These are phyloP conservation scores for Zoysia pacifica DNA, from an alignment of 176 grass and related monocot genomes.

Conservation along the genomic window DNA sequence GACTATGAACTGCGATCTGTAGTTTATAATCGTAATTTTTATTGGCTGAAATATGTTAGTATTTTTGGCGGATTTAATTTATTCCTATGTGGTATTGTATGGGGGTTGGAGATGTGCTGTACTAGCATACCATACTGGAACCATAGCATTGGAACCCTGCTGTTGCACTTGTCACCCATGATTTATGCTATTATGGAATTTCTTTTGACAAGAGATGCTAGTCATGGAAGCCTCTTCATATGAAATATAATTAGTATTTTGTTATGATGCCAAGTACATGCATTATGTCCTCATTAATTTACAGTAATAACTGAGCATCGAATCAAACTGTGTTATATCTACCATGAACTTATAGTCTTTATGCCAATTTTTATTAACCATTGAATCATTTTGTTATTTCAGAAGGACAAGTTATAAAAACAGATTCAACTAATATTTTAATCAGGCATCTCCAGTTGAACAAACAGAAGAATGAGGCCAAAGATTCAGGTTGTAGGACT, in stretches of 20 bases:
- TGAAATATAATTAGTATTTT: not conserved
- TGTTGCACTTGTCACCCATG: not conserved
- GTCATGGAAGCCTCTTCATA: not conserved
- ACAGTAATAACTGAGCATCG: not conserved
- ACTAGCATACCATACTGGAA: not conserved
- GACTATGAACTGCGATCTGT: no score
- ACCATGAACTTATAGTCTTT: slow-evolving; percentile 8
- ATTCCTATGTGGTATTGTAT: not conserved
- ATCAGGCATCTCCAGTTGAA: slow-evolving; percentile 92
- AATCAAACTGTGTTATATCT: not conserved
- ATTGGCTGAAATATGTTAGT: not conserved
- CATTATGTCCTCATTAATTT: not conserved
- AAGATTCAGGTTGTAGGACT: slow-evolving; percentile 52
- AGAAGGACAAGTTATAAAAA: slow-evolving; percentile 88
- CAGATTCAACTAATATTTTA: slow-evolving; percentile 87
- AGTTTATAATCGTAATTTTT: not conserved
- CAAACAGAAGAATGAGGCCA: slow-evolving; percentile 73
- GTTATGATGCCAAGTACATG: not conserved
- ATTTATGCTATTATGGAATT: not conserved
- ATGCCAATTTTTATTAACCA: slow-evolving; percentile 14
- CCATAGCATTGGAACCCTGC: not conserved
- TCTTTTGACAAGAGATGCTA: not conserved
- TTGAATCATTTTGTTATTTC: slow-evolving; percentile 36
- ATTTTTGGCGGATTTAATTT: not conserved
- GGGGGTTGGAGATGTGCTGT: not conserved